These are phyloP conservation scores for Phallus indusiatus DNA, from an alignment of 768 basidiomycete species.

Conservation along the genomic window DNA sequence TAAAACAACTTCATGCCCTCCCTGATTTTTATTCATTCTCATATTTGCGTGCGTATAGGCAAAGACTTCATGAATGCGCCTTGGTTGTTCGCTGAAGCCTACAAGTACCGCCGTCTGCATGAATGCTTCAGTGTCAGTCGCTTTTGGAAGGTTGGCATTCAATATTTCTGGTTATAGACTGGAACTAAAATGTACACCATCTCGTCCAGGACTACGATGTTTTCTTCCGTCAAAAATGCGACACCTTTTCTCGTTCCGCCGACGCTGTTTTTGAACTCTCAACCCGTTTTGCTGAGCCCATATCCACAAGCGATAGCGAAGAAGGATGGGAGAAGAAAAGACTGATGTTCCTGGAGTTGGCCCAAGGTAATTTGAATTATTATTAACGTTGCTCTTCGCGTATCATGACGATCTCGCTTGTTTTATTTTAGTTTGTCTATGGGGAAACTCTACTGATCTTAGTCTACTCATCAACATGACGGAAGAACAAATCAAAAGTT, in stretches of 20 bases:
- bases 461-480: conserved; percentile 96
- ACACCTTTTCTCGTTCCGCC: conserved; percentile 87
- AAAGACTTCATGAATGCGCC: conserved; percentile 94
- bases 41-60: conserved; percentile 30
- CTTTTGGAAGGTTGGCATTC: conserved; percentile 80
- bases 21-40: not conserved
- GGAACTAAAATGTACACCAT: not conserved
- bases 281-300: conserved; percentile 82
- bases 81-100: conserved; percentile 94
- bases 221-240: conserved; percentile 46
- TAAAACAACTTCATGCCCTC: conserved; percentile 21
- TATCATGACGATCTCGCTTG: not conserved
- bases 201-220: conserved; percentile 9
- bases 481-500: conserved; percentile 90
- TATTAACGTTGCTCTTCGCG: not conserved
- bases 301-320: conserved; percentile 49
- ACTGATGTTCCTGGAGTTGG: conserved; percentile 85
- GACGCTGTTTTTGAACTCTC: conserved; percentile 94
- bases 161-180: not conserved
- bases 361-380: conserved; percentile 72
- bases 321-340: conserved; percentile 60
- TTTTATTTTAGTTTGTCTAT: conserved; percentile 70
- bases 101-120: conserved; percentile 84
- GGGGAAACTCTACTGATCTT: conserved; percentile 96
- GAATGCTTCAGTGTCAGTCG: conserved; percentile 91